A percentile compares a stretch with the other conserved stretches of the same genome.
phyloP scores from a whole-genome alignment of 2,329 filamentous ascomycete species.

The Claviceps purpurea region DNA sequence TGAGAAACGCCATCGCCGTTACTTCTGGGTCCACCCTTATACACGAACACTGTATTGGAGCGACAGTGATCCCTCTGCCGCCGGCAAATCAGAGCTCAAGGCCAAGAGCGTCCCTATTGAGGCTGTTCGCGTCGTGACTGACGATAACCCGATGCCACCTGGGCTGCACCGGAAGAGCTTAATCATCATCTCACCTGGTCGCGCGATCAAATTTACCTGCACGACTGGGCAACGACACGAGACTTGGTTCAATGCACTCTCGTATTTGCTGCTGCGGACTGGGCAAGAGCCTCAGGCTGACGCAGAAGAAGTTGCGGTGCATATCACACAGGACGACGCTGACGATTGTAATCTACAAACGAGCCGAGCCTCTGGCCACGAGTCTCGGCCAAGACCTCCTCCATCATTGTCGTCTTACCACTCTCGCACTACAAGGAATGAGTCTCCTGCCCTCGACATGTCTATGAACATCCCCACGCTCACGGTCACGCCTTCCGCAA shows the following conservation, averaged over 20 bases:
- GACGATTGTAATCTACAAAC: conserved; percentile 71
- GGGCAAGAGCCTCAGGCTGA: conserved; percentile 49
- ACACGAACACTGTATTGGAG: conserved; percentile 96
- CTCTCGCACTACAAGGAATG: conserved; percentile 55
- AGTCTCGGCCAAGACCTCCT: conserved; percentile 38
- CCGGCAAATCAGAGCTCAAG: conserved; percentile 60
- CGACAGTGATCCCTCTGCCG: conserved; percentile 69
- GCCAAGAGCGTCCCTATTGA: conserved; percentile 91
- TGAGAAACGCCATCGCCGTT: conserved; percentile 77
- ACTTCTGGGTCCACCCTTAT: conserved; percentile 99
- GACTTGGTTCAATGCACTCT: conserved; percentile 96
- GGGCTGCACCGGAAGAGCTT: conserved; percentile 91
- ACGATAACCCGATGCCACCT: conserved; percentile 91
- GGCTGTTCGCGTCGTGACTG: conserved; percentile 78
- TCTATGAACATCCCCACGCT: conserved; percentile 43
- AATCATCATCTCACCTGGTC: conserved; percentile 76
- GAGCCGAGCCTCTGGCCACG: conserved; percentile 18
- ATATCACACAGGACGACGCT: conserved; percentile 48
- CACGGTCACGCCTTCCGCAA: conserved; percentile 39
- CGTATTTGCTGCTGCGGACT: conserved; percentile 76
- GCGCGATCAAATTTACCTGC: conserved; percentile 86
- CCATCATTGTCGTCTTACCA: conserved; percentile 69
- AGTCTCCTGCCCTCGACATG: conserved; percentile 41
- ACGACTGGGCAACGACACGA: conserved; percentile 89
- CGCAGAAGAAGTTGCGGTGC: conserved; percentile 43